Base-by-base conservation (phyloP, 768 basidiomycete genomes). In the Termitomyces bulborhizus region DNA sequence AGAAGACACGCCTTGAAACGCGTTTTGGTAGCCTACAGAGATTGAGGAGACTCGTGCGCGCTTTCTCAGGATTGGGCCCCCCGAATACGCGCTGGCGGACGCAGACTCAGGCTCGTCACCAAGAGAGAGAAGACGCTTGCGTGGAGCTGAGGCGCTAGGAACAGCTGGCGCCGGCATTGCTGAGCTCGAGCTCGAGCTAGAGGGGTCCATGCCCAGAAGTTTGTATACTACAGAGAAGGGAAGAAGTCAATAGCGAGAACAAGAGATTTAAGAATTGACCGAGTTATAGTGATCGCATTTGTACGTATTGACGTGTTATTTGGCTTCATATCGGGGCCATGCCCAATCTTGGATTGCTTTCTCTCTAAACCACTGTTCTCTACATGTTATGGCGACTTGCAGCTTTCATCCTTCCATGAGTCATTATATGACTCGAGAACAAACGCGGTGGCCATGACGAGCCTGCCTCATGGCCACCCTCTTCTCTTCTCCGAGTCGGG, bases 291-390 rank as follows among this genome's bases (percentile, higher is more conserved):
- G 48, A 50, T 54, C 46, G 36, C 46, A 47, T 57, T 62, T 62
- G 53, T 59, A 46, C 60, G 46, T 71, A 62, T 69, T 69, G 68
- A 70, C 69, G 69, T 68, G 69, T 73, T 73, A 59, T 71, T 73
- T 73, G 66, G 37, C 45, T 32, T 24, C 21, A 34, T 21, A 32
- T 18, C 21, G 21, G 6, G 51, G 8, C 39, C n/a, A 42, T 52
- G 11, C 5, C 29, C 5, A 18, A 29, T 31, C 42, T 41, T 29
- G 29, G 51, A 21, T 12, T 15, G 16, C n/a, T 21, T 21, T 18
- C 18, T 21, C 29, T n/a, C 13, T 4, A 26, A 21, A 15, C 46
- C 48, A 39, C 48, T 50, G 47, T 48, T 48, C 21, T 16, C 32
- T 24, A 6, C 11, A 11, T 1, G 4, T 13, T 32, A 6, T 47